phyloP scores from a whole-genome alignment of 75 land plant species.

The Picea glauca region DNA sequence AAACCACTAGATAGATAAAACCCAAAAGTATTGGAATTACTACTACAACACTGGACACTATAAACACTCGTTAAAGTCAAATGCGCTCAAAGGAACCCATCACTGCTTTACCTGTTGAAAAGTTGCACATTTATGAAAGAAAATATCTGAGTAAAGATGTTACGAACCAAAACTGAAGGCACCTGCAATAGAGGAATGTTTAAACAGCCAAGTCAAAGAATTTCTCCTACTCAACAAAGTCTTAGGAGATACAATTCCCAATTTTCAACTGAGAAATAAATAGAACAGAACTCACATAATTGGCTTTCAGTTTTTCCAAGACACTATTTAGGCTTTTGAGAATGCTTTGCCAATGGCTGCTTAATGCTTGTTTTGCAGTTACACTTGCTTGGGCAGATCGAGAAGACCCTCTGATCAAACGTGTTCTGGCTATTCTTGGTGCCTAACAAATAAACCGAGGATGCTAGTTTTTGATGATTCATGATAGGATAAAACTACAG shows the following conservation, averaged over 20 bases:
- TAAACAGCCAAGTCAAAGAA: not conserved
- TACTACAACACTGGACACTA: not conserved
- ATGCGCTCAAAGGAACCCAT: not conserved
- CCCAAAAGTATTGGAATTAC: not conserved
- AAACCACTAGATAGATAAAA: not conserved
- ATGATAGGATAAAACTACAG: not conserved
- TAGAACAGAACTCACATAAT: slow-evolving; percentile 52
- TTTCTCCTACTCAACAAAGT: not conserved
- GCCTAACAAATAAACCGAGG: slow-evolving; percentile 42
- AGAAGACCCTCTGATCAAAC: slow-evolving; percentile 54
- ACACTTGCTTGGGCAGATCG: slow-evolving; percentile 49
- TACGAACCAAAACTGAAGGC: slow-evolving; percentile 66
- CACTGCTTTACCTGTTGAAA: slow-evolving; percentile 65
- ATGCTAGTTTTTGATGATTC: not conserved
- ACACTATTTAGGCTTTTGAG: slow-evolving; percentile 54
- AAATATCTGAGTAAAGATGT: slow-evolving; percentile 74
- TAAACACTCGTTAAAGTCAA: not conserved
- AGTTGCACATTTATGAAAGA: slow-evolving; percentile 90
- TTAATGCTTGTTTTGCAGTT: slow-evolving; percentile 73
- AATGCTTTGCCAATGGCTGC: slow-evolving; percentile 89
- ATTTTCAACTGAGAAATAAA: slow-evolving; percentile 3
- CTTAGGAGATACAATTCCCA: not conserved
- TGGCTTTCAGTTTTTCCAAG: slow-evolving; percentile 52
- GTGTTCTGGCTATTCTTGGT: slow-evolving; percentile 67
- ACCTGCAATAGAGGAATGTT: slow-evolving; percentile 41